Conservation (phyloP, 2,329 filamentous ascomycete genomes). For the Magnaporthales sp. region DNA sequence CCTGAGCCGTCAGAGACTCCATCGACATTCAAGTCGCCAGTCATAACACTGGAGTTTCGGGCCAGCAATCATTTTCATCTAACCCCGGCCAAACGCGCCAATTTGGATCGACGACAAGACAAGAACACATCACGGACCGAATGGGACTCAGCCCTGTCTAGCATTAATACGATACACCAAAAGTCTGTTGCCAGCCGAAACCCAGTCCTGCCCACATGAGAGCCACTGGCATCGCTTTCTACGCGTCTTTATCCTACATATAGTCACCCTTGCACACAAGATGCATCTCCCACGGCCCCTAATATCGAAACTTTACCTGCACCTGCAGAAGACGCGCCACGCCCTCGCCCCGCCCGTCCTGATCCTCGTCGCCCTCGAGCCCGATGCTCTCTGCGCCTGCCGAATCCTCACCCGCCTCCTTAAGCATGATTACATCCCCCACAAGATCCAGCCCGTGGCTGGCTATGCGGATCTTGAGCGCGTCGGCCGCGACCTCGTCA, state of each 20-base stretch:
- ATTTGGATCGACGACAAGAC: not conserved
- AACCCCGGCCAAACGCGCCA: not conserved
- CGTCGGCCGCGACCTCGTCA: conserved; percentile 69
- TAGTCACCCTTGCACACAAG: not conserved
- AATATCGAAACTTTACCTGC: conserved; percentile 83
- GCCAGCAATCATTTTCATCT: not conserved
- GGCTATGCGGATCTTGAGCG: conserved; percentile 85
- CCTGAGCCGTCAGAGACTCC: not conserved
- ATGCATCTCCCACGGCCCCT: conserved; percentile 95
- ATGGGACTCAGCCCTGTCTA: too few species aligned
- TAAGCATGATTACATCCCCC: conserved; percentile 93
- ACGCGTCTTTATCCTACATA: not conserved
- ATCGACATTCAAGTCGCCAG: not conserved
- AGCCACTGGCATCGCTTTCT: not conserved
- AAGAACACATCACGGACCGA: too few species aligned
- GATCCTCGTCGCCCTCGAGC: conserved; percentile 86
- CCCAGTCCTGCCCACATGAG: not conserved
- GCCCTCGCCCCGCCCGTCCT: conserved; percentile 87
- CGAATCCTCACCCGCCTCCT: conserved; percentile 89
- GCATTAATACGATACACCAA: not conserved
- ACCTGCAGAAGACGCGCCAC: conserved; percentile 79
- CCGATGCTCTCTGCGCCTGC: conserved; percentile 90
- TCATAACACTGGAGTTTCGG: not conserved
- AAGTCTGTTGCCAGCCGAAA: not conserved
- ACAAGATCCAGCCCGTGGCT: conserved; percentile 92